Evolutionary conservation across 306 rosid species (phyloP).

Genomic region (Chamaecrista fasciculata): DNA sequence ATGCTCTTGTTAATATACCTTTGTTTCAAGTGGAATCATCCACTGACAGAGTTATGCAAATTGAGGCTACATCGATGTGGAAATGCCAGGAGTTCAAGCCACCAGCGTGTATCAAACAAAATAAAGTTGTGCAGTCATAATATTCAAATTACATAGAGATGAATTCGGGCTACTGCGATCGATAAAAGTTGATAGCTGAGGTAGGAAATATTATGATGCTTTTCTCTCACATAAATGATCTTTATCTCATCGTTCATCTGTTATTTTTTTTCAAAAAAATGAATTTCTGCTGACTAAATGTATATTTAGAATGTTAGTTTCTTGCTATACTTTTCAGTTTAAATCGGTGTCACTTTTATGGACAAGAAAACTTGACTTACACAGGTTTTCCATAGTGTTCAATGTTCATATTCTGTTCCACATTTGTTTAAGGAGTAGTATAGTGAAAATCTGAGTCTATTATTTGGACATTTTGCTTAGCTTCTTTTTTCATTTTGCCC

Average conservation of each 20-base stretch:
- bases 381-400: conserved; percentile 32
- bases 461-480: conserved; percentile 12
- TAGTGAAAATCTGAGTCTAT: conserved; percentile 20
- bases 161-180: conserved; percentile 38
- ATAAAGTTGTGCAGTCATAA: conserved; percentile 75
- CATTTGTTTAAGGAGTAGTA: conserved; percentile 28
- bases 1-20: conserved; percentile 44
- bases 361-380: conserved; percentile 40
- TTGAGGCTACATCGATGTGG: conserved; percentile 68
- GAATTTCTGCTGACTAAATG: conserved; percentile 62
- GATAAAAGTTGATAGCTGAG: conserved; percentile 67
- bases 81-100: conserved; percentile 81
- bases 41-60: conserved; percentile 52
- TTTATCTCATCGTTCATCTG: conserved; percentile 40
- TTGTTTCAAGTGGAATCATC: conserved; percentile 62
- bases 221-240: conserved; percentile 26
- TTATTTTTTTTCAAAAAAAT: conserved; percentile 55
- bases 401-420: conserved; percentile 24
- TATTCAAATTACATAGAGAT: conserved; percentile 34
- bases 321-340: conserved; percentile 45
- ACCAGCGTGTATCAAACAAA: conserved; percentile 70
- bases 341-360: conserved; percentile 36
- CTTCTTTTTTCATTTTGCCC: conserved; percentile 14
- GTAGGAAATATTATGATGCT: conserved; percentile 62
- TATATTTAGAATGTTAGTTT: conserved; percentile 68